phyloP scores from a whole-genome alignment of 2,329 filamentous ascomycete species.

The Emericellopsis cladophorae region DNA sequence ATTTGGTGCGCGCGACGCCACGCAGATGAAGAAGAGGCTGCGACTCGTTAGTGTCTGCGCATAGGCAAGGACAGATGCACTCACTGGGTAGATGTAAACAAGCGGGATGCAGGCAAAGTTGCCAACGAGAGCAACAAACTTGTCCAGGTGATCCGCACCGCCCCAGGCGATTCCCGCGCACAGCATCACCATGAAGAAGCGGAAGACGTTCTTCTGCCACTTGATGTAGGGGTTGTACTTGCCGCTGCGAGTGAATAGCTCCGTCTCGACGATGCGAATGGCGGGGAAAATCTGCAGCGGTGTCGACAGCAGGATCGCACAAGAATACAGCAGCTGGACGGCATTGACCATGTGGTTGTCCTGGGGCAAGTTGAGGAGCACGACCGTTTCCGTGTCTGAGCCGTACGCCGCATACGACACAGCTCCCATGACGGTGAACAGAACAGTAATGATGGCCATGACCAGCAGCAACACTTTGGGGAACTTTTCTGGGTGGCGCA shows the following conservation, averaged over 20 bases:
- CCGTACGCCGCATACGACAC: constrained; percentile 94
- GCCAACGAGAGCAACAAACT: constrained; percentile 91
- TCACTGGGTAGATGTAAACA: constrained; percentile 94
- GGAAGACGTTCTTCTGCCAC: constrained; percentile 98
- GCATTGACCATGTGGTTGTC: constrained; percentile 91
- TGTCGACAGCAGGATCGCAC: constrained; percentile 91
- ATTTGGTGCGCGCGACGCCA: constrained; percentile 57
- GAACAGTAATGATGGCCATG: constrained; percentile 87
- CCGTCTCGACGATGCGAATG: constrained; percentile 91
- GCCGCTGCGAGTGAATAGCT: constrained; percentile 82
- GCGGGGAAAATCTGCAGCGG: constrained; percentile 95
- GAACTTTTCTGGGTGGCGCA: constrained; percentile 85
- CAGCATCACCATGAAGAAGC: constrained; percentile 80
- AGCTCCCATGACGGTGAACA: constrained; percentile 86
- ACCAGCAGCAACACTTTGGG: constrained; percentile 76
- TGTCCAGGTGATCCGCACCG: constrained; percentile 86
- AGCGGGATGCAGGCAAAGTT: constrained; percentile 96
- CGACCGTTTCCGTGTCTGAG: constrained; percentile 88
- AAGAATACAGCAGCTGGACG: constrained; percentile 93
- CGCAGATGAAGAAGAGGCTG: constrained; percentile 84
- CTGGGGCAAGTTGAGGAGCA: constrained; percentile 91
- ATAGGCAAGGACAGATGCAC: constrained; percentile 20
- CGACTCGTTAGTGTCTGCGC: neutral
- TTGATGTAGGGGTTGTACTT: constrained; percentile 99
- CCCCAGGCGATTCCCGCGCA: constrained; percentile 85